These are phyloP conservation scores for Xerocomellus intermedius DNA, from an alignment of 768 basidiomycete species.

Conservation along the genomic window DNA sequence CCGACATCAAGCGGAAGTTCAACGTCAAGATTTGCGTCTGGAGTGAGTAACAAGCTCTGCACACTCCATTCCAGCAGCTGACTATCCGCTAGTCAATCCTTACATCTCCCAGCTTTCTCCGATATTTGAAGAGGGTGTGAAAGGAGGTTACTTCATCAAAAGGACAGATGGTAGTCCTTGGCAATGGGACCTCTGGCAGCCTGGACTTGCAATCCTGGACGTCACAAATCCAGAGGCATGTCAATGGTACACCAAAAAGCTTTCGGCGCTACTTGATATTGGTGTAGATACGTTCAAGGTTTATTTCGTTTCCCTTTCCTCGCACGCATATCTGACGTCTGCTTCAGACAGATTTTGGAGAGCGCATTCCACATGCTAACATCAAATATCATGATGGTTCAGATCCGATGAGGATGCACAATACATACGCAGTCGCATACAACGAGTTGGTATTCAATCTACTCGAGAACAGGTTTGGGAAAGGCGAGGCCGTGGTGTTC, in stretches of 20 bases:
- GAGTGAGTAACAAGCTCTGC: conserved; percentile 41
- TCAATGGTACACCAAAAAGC: conserved; percentile 46
- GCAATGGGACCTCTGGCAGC: conserved; percentile 73
- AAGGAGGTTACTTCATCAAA: conserved; percentile 71
- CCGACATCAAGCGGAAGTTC: conserved; percentile 58
- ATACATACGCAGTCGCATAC: conserved; percentile 66
- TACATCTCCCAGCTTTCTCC: conserved; percentile 70
- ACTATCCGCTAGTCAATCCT: conserved; percentile 53
- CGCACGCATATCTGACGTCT: background rate
- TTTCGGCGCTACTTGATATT: conserved; percentile 43
- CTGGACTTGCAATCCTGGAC: conserved; percentile 61
- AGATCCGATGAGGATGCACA: conserved; percentile 70
- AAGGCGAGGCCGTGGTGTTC: conserved; percentile 66
- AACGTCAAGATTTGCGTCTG: conserved; percentile 73
- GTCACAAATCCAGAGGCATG: conserved; percentile 55
- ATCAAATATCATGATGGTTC: conserved; percentile 65
- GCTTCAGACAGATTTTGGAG: conserved; percentile 69
- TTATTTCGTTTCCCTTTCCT: background rate
- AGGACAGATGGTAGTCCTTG: conserved; percentile 63
- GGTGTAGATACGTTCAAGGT: conserved; percentile 56
- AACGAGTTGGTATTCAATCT: conserved; percentile 69
- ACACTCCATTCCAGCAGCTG: background rate
- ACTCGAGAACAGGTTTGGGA: conserved; percentile 56
- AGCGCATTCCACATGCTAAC: conserved; percentile 67
- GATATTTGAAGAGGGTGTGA: conserved; percentile 65